Evolutionary conservation across 2,329 filamentous ascomycete genomes (phyloP), one percentile per base, ranked within the genome.

Genomic region (Verticillium longisporum): DNA sequence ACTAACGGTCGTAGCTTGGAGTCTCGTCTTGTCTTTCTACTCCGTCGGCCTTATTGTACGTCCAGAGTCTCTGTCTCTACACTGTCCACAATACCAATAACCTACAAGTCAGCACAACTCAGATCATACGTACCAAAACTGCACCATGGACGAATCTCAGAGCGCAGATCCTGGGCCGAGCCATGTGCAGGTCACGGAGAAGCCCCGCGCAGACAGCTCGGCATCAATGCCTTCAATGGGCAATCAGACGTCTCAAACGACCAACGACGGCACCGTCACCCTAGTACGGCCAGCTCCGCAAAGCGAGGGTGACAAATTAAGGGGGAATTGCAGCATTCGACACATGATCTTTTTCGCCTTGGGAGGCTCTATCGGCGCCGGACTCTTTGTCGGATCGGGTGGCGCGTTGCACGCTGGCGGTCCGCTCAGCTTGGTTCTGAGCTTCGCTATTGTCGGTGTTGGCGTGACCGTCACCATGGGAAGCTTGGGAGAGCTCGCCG

Each of bases 301-400:
- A 21, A 10, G 18, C 9, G 45, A 53, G 32, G 60, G 61, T 34
- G 64, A 61, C 57, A 62, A 65, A 59, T 62, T 70, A 15, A 57
- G 64, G 59, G 64, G 68, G 4, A 61, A 65, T 59, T 75, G 75
- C 63, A 69, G 66, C 1, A 72, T 67, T 4, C 71, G 73, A 2
- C 73, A 75, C 56, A 73, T 75, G 66, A 55, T 72, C 58, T 66
- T 73, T 45, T 73, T 76, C 66, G 72, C 73, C 15, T 64, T 75
- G 2, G 69, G 71, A 6, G 70, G 72, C 36, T 74, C 72, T 54
- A 75, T 76, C 58, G 73, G 73, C 10, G 73, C 73, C 9, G 74
- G 74, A 2, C 66, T 76, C 1, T 69, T 75, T 53, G 67, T 75
- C 9, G 71, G 70, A 15, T 73, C 72, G 3, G 71, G 70, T 18